These are phyloP conservation scores for Cladosporium sp. DNA, from an alignment of 2,329 filamentous ascomycete species.

Conservation along the genomic window DNA sequence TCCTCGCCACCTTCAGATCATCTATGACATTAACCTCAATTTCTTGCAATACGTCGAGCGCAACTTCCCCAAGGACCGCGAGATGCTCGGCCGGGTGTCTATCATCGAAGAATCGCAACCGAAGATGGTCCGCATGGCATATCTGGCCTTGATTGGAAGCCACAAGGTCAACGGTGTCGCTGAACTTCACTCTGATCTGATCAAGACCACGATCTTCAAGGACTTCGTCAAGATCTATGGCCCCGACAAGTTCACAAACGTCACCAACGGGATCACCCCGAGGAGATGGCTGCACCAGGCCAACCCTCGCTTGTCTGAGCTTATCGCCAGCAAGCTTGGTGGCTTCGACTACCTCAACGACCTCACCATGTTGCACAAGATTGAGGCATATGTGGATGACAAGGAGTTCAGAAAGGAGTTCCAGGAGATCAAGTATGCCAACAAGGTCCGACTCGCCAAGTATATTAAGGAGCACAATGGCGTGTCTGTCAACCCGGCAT, in stretches of 20 bases:
- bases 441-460: slow-evolving; percentile 88
- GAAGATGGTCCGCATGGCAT: slow-evolving; percentile 98
- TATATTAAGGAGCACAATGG: slow-evolving; percentile 81
- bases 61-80: slow-evolving; percentile 81
- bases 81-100: slow-evolving; percentile 81
- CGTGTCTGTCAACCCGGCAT: slow-evolving; percentile 77
- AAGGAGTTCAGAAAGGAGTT: slow-evolving; percentile 89
- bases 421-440: slow-evolving; percentile 93
- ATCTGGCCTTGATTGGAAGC: slow-evolving; percentile 88
- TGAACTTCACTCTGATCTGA: slow-evolving; percentile 93
- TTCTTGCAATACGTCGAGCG: slow-evolving; percentile 92
- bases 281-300: slow-evolving; percentile 96
- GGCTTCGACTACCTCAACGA: slow-evolving; percentile 85
- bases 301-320: slow-evolving; percentile 83
- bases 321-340: slow-evolving; percentile 87
- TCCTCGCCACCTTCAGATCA: slow-evolving; percentile 91
- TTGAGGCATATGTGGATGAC: slow-evolving; percentile 81
- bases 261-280: slow-evolving; percentile 96
- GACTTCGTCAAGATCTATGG: slow-evolving; percentile 96
- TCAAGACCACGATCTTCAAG: slow-evolving; percentile 99
- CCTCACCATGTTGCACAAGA: slow-evolving; percentile 75
- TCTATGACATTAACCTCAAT: slow-evolving; percentile 94
- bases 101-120: slow-evolving; percentile 96
- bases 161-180: slow-evolving; percentile 99
- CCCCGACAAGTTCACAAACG: slow-evolving; percentile 95